A percentile compares a stretch with the other conserved stretches of the same genome.
Conservation (phyloP, 2,329 filamentous ascomycete genomes). For the Metarhizium guizhouense region DNA sequence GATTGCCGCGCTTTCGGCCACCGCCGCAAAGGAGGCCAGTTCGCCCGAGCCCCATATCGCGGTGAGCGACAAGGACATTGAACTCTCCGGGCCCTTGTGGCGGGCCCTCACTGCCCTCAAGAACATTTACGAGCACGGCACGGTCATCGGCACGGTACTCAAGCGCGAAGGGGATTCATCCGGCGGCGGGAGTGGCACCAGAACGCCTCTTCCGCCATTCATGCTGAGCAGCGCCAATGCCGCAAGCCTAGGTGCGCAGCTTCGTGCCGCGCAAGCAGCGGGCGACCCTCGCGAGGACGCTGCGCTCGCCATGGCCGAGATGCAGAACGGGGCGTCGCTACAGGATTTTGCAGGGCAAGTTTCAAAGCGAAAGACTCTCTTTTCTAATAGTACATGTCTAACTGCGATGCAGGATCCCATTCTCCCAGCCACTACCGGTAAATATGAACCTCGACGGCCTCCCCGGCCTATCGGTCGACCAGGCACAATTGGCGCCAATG, state of each 20-base stretch:
- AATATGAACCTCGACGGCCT: constrained; percentile 34
- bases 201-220: constrained; percentile 29
- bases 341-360: constrained; percentile 35
- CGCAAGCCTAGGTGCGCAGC: constrained; percentile 15
- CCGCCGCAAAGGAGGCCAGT: constrained; percentile 51
- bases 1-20: constrained; percentile 54
- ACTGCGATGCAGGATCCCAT: constrained; percentile 23
- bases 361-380: neutral
- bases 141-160: constrained; percentile 39
- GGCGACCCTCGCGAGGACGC: constrained; percentile 51
- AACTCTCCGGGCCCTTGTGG: constrained; percentile 52
- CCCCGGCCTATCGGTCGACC: constrained; percentile 43
- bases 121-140: constrained; percentile 59
- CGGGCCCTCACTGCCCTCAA: constrained; percentile 51
- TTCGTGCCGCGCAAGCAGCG: constrained; percentile 17
- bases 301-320: constrained; percentile 54
- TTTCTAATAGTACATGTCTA: neutral
- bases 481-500: constrained; percentile 54
- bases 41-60: constrained; percentile 44
- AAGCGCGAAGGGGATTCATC: constrained; percentile 40
- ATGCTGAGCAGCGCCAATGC: constrained; percentile 14
- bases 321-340: constrained; percentile 48
- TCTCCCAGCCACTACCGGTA: constrained; percentile 26
- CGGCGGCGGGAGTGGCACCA: constrained; percentile 34
- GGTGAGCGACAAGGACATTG: constrained; percentile 50